These are phyloP conservation scores for Aspergillus heteromorphus DNA, from an alignment of 495 filamentous ascomycete genomes.

Conservation along the genomic window DNA sequence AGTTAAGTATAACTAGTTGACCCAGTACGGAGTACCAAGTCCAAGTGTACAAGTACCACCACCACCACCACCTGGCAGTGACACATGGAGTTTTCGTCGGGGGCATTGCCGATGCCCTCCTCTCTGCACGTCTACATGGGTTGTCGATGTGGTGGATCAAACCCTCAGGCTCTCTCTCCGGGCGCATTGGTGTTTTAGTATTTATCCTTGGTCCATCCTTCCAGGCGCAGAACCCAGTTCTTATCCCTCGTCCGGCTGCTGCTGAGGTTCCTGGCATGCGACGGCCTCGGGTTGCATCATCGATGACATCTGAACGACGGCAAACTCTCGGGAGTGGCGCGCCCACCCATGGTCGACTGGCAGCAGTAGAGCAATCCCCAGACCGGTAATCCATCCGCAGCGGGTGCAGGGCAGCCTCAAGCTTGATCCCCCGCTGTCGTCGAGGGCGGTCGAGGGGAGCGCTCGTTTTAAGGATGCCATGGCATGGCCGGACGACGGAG, in stretches of 20 bases:
- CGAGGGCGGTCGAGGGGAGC: too few species aligned
- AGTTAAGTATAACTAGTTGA: not conserved
- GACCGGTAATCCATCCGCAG: not conserved
- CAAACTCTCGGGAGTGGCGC: not conserved
- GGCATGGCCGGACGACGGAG: too few species aligned
- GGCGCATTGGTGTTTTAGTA: too few species aligned
- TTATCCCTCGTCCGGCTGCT: too few species aligned
- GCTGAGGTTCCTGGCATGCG: not conserved
- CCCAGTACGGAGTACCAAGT: not conserved
- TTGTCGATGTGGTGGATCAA: too few species aligned
- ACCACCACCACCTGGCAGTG: not conserved
- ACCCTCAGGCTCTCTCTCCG: too few species aligned
- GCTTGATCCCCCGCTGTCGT: too few species aligned
- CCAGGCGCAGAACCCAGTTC: not conserved
- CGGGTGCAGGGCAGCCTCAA: not conserved
- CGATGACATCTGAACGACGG: not conserved
- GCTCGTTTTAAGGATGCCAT: too few species aligned
- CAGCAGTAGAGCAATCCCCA: not conserved
- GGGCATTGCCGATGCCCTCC: too few species aligned
- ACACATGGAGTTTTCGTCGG: too few species aligned
- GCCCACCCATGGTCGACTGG: not conserved
- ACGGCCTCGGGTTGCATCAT: not conserved
- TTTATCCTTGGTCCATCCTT: too few species aligned
- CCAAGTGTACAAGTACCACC: not conserved
- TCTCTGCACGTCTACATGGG: too few species aligned